Evolutionary conservation across 768 basidiomycete genomes (phyloP).

Genomic region (Mycena leptocephala): DNA sequence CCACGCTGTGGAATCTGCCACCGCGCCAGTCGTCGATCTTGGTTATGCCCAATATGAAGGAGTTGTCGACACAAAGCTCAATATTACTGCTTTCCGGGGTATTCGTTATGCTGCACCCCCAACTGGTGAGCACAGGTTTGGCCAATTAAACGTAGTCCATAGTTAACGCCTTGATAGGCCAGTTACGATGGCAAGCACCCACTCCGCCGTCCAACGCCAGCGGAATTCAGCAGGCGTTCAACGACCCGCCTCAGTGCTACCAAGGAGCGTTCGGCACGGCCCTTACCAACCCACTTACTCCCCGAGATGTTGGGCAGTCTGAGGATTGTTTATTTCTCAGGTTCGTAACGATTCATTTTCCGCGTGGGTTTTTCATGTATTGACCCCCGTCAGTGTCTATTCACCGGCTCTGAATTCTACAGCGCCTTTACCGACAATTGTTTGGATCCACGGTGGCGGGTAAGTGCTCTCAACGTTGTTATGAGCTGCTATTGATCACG

Average conservation of each 20-base stretch:
- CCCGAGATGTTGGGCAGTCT: constrained; percentile 34
- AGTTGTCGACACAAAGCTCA: constrained; percentile 28
- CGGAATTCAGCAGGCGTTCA: constrained; percentile 16
- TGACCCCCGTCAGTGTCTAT: constrained; percentile 19
- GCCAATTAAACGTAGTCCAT: background rate
- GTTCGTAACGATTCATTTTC: constrained; percentile 27
- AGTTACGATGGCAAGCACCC: constrained; percentile 22
- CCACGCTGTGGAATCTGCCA: background rate
- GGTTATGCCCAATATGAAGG: constrained; percentile 46
- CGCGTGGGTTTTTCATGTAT: background rate
- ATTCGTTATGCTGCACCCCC: constrained; percentile 51
- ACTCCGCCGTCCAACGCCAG: background rate
- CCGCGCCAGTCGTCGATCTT: constrained; percentile 39
- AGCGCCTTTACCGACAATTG: constrained; percentile 26
- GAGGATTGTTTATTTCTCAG: constrained; percentile 52
- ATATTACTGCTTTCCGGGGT: background rate
- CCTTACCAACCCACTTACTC: background rate
- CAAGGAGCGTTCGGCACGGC: constrained; percentile 9
- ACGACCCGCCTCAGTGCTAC: constrained; percentile 14
- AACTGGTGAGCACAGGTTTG: constrained; percentile 34
- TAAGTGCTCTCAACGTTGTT: background rate
- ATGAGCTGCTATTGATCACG: background rate
- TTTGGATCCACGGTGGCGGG: constrained; percentile 42
- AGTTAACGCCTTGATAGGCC: background rate
- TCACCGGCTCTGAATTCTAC: constrained; percentile 11